Percentiles rank a stretch among this genome's conserved stretches.
These are phyloP conservation scores for Dictyostelium firmibasis DNA, from an alignment of 78 protist genomes.

Conservation along the genomic window DNA sequence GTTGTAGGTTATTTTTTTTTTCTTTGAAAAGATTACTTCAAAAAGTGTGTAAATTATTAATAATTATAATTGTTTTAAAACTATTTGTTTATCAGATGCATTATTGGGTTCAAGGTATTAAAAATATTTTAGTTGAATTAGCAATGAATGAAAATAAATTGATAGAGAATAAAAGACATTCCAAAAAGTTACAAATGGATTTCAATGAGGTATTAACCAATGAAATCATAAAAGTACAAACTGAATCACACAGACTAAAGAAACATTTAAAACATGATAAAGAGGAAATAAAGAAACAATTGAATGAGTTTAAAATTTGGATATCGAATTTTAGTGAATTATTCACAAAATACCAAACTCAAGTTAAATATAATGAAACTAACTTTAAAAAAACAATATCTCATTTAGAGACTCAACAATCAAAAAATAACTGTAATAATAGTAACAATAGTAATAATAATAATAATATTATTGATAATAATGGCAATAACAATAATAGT, in stretches of 20 bases:
- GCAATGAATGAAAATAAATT: background rate
- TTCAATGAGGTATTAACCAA: background rate
- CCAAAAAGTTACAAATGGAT: background rate
- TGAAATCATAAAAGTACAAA: background rate
- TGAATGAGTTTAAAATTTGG: slow-evolving; percentile 3
- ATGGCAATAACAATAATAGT: background rate
- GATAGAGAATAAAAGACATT: slow-evolving; percentile 1
- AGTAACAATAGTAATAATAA: background rate
- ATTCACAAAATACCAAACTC: background rate
- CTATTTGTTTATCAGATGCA: slow-evolving; percentile 9
- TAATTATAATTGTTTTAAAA: background rate
- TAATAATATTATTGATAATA: background rate
- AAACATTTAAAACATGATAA: background rate
- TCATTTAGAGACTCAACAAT: background rate
- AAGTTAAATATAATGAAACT: background rate
- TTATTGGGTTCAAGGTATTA: slow-evolving; percentile 64
- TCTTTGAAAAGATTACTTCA: no score
- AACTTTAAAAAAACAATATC: background rate
- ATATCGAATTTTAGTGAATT: background rate
- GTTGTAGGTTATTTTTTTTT: background rate
- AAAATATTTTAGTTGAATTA: slow-evolving; percentile 29
- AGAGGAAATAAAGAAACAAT: slow-evolving; percentile 4
- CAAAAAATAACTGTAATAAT: background rate
- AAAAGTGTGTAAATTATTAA: no score
- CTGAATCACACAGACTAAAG: background rate